Base-by-base conservation (phyloP, 768 basidiomycete species). In the Amanita phalloides region DNA sequence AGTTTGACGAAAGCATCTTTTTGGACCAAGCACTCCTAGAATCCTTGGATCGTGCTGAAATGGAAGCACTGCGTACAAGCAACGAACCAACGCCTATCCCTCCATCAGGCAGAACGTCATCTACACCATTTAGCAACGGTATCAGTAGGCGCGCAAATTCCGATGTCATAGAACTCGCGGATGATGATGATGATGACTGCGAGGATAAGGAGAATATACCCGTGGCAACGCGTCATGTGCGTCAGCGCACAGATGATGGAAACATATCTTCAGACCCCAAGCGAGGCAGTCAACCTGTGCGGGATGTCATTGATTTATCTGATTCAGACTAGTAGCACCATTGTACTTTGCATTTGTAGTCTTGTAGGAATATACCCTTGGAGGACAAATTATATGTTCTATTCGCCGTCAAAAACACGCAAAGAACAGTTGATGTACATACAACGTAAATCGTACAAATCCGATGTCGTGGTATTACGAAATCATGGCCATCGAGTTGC, bases 301-400 rank as follows among this genome's bases (percentile, higher is more conserved):
- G 63, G 14, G 77, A 80, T 23, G 68, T 86, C 26, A 79, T 87
- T 57, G 77, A 81, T 52, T 66, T 88, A 37, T 80, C 71, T 33
- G 75, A 76, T 60, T 75, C 75, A 9, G 74, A 74, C 48, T 74
- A 51, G 14, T 13, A 23, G 21, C 23, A 28, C 39, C 17, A 13
- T 45, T 26, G 35, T 50, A 49, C 25, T 41, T 30, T 35, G 33
- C 44, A 30, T 17, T 9, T 33, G 35, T 39, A 50, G 38, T 13
- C 47, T 41, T 35, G 49, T 44, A 51, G 35, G 30, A 38, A 25
- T 28, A 43, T 30, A 57, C 33, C 13, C 28, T 25, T 23, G 26
- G 48, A 49, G 23, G 28, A 54, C 47, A 55, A 45, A 20, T 42
- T 41, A 42, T 49, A 43, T 11, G 3, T 36, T 45, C 51, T 45